A percentile compares a stretch with the other conserved stretches of the same genome.
Evolutionary conservation across 345 rosid genomes (phyloP).

Genomic region (Populus tremula): DNA sequence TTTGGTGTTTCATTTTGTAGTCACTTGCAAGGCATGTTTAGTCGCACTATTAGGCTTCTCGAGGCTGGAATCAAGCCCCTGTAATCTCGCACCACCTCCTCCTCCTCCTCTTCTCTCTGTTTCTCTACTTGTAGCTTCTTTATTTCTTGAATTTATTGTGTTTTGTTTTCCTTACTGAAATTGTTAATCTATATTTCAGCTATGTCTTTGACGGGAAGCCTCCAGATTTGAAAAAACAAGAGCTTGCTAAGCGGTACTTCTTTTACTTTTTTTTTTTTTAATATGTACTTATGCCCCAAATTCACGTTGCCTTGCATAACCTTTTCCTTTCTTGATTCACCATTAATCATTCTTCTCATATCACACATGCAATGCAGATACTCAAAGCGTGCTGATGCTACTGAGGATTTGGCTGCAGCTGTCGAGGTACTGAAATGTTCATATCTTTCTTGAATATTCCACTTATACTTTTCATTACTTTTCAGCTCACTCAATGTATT

Average conservation of each 20-base stretch:
- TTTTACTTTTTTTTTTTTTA: neutral
- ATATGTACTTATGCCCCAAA: too few relatives aligned
- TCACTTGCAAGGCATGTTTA: conserved; percentile 96
- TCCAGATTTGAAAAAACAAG: conserved; percentile 85
- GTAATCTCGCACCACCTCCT: conserved; percentile 40
- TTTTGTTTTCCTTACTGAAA: conserved; percentile 6
- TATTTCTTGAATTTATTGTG: neutral
- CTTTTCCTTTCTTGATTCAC: neutral
- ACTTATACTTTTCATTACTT: neutral
- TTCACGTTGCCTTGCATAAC: neutral
- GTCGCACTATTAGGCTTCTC: conserved; percentile 83
- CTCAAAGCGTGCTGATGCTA: conserved; percentile 79
- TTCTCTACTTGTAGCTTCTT: neutral
- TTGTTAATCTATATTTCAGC: conserved; percentile 28
- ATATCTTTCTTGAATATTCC: neutral
- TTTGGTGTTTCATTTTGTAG: conserved; percentile 27
- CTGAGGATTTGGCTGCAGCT: conserved; percentile 61
- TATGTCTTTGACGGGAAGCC: conserved; percentile 91
- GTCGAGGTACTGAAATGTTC: conserved; percentile 46
- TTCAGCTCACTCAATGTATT: neutral
- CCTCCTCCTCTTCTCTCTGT: neutral
- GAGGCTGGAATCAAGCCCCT: conserved; percentile 97
- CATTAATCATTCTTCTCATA: conserved; percentile 1
- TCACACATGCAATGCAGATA: conserved; percentile 43
- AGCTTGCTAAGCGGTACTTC: conserved; percentile 74